Conservation (phyloP, 2,329 filamentous ascomycete genomes). For the Sporothrix curviconia region DNA sequence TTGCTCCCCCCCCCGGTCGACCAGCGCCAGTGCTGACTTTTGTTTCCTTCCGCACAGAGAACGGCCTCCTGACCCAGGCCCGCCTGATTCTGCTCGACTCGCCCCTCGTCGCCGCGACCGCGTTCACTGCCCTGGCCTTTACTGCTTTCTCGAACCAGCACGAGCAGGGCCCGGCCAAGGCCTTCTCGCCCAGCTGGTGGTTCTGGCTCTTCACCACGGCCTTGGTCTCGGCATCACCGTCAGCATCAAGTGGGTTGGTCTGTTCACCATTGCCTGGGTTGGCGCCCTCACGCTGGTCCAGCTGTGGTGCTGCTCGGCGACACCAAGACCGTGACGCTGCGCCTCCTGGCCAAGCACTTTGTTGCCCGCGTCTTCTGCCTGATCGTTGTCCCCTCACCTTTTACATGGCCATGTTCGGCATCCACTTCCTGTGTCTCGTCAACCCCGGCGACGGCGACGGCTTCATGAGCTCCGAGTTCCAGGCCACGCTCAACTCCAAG, state of each 20-base stretch:
- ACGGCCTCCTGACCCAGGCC: slow-evolving; percentile 89
- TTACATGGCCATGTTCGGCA: slow-evolving; percentile 95
- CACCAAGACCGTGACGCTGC: slow-evolving; percentile 73
- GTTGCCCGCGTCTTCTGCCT: slow-evolving; percentile 86
- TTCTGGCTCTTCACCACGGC: slow-evolving; percentile 87
- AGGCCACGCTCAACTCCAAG: slow-evolving; percentile 94
- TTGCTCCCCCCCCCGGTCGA: too few species aligned
- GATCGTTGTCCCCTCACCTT: slow-evolving; percentile 83
- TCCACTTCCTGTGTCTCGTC: slow-evolving; percentile 87
- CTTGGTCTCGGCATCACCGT: slow-evolving; percentile 81
- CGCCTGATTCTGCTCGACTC: slow-evolving; percentile 94
- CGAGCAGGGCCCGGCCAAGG: slow-evolving; percentile 80
- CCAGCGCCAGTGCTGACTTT: background rate
- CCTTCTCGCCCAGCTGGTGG: slow-evolving; percentile 91
- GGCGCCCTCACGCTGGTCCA: slow-evolving; percentile 84
- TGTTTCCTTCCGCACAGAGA: slow-evolving; percentile 54
- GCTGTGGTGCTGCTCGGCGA: slow-evolving; percentile 91
- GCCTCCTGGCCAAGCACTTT: slow-evolving; percentile 88
- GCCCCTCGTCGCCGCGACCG: slow-evolving; percentile 86
- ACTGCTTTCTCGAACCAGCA: slow-evolving; percentile 95
- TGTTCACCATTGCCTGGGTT: slow-evolving; percentile 98
- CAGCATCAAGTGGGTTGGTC: slow-evolving; percentile 97
- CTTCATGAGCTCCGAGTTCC: slow-evolving; percentile 99
- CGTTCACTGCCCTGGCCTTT: slow-evolving; percentile 83
- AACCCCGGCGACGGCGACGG: slow-evolving; percentile 97